Evolutionary conservation across 2,329 filamentous ascomycete species (phyloP).

Genomic region (Aspergillus tubingensis): DNA sequence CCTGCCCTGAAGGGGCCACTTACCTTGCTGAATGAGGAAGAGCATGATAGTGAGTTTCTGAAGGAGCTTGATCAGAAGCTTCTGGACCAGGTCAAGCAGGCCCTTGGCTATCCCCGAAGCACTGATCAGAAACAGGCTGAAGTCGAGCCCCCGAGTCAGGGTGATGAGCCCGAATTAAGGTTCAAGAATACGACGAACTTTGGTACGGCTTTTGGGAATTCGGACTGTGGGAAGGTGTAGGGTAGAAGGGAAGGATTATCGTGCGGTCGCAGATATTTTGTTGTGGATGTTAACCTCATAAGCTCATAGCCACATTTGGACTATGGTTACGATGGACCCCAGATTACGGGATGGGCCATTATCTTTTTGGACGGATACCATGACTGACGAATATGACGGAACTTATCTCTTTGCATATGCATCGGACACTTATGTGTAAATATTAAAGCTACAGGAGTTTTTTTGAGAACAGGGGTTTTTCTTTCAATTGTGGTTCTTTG

Average conservation of each 20-base stretch:
- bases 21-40: slow-evolving; percentile 44
- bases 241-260: neutral
- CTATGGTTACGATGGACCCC: neutral
- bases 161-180: slow-evolving; percentile 42
- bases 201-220: slow-evolving; percentile 48
- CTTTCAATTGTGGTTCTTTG: neutral
- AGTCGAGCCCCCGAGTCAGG: slow-evolving; percentile 24
- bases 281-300: neutral
- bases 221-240: slow-evolving; percentile 22
- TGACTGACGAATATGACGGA: slow-evolving; percentile 18
- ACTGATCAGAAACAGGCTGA: slow-evolving; percentile 27
- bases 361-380: slow-evolving; percentile 13
- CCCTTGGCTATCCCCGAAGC: slow-evolving; percentile 26
- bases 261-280: neutral
- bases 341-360: neutral
- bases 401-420: slow-evolving; percentile 7
- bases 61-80: slow-evolving; percentile 47
- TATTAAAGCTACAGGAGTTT: slow-evolving; percentile 4
- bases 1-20: slow-evolving; percentile 47
- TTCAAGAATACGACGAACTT: slow-evolving; percentile 51
- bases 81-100: slow-evolving; percentile 41
- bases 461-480: neutral
- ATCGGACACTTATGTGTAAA: slow-evolving; percentile 13
- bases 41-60: slow-evolving; percentile 44
- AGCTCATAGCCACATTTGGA: neutral